phyloP scores from a whole-genome alignment of 768 basidiomycete genomes.

The Lactarius pseudohatsudake region DNA sequence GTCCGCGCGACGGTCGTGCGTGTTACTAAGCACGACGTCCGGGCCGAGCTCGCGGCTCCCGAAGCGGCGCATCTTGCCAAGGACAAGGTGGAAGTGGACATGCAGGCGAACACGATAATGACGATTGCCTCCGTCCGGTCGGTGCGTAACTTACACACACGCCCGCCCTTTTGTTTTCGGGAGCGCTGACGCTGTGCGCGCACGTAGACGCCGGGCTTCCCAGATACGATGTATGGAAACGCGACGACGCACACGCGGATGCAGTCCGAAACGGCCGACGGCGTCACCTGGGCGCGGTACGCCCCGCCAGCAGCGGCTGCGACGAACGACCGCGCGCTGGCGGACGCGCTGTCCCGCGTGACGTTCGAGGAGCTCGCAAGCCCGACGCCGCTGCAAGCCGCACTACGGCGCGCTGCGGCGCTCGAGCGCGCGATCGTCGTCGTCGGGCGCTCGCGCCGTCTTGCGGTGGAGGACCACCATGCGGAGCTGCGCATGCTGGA shows the following conservation, averaged over 20 bases:
- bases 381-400: conserved; percentile 58
- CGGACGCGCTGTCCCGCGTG: conserved; percentile 53
- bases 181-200: too few species aligned
- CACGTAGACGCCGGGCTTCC: conserved; percentile 40
- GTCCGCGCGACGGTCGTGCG: conserved; percentile 76
- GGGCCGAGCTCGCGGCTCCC: conserved; percentile 17
- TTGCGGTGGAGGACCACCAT: conserved; percentile 70
- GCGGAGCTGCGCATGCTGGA: conserved; percentile 67
- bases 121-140: conserved; percentile 42
- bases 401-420: conserved; percentile 46
- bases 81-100: conserved; percentile 25
- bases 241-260: conserved; percentile 62
- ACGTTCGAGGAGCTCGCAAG: conserved; percentile 58
- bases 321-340: conserved; percentile 24
- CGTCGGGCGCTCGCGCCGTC: conserved; percentile 70
- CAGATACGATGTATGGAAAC: conserved; percentile 72
- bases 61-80: conserved; percentile 33
- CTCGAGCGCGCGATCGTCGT: conserved; percentile 54
- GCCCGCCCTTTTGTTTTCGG: background rate
- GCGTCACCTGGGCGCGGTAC: conserved; percentile 69
- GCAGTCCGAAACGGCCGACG: conserved; percentile 84
- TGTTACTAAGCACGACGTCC: conserved; percentile 51
- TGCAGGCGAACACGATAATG: conserved; percentile 40
- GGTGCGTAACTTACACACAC: conserved; percentile 30
- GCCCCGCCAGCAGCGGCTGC: conserved; percentile 36